Evolutionary conservation across 768 basidiomycete species (phyloP), one percentile per base, ranked within the genome.

Genomic region (Pleurotus salmoneostramineus): DNA sequence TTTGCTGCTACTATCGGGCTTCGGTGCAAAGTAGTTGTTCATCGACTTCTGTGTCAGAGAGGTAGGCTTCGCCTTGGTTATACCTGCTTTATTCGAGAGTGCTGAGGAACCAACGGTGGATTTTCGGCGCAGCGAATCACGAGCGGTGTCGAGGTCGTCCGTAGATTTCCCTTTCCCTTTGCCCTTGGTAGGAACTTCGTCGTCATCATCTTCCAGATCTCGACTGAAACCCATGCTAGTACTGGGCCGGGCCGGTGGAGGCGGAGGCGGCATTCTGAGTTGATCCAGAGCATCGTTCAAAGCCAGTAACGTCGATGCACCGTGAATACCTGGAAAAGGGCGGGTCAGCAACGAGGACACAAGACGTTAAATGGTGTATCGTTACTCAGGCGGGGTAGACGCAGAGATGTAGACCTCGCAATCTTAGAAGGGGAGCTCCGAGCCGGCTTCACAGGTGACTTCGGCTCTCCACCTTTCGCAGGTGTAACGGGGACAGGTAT

Each of bases 231-330:
- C 89, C 73, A 90, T 70, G 57, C 84, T 88, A 2, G 87, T 88
- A 56, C 80, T 88, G 1, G 89, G 88, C 43, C 88, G 69, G n/a
- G n/a, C n/a, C n/a, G n/a, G n/a, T n/a, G n/a, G n/a, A 21, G 76
- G 77, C 3, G 87, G 89, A 2, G 85, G 79, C 0, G 85, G 88
- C 68, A 82, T 80, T 31, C 78, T 76, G n/a, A 91, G 75, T 64
- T 85, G 88, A 65, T 90, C 84, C 31, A 92, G 71, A 2, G 89
- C 89, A 60, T 77, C 78, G 6, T 86, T 83, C 11, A 91, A 73
- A 4, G 79, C 87, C 4, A 83, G 82, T n/a, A 91, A 68, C 0
- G 86, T 81, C 3, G 82, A 80, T 12, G 72, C 51, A 2, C 67
- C 70, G 8, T 68, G 64, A 44, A 65, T 60, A 12, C 62, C 61